These are phyloP conservation scores for Plectosphaerella plurivora DNA, from an alignment of 2,329 filamentous ascomycete species.

Conservation along the genomic window DNA sequence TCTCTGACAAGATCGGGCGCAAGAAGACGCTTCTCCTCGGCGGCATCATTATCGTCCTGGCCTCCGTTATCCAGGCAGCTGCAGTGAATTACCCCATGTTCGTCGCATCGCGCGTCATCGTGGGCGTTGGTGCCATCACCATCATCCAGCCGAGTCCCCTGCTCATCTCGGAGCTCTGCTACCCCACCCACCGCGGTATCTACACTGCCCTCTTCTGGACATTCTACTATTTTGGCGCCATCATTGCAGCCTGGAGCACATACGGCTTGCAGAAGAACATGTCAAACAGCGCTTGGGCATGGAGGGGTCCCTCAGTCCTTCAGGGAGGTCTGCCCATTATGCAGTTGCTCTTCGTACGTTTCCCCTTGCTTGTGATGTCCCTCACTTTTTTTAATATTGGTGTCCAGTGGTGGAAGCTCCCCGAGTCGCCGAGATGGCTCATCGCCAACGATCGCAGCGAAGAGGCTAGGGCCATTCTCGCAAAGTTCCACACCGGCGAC, in stretches of 20 bases:
- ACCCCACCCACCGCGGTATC: conserved; percentile 28
- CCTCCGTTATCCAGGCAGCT: conserved; percentile 28
- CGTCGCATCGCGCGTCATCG: conserved; percentile 23
- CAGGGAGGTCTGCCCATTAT: conserved; percentile 6
- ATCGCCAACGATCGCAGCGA: conserved; percentile 42
- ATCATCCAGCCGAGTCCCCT: conserved; percentile 29
- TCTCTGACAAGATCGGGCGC: conserved; percentile 33
- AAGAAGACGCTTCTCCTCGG: conserved; percentile 28
- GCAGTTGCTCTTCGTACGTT: conserved; percentile 22
- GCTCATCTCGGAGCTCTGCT: conserved; percentile 27
- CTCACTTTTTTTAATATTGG: conserved; percentile 10
- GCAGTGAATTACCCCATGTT: conserved; percentile 29
- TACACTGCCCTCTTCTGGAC: conserved; percentile 27
- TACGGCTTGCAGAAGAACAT: conserved; percentile 7
- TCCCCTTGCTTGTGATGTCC: conserved; percentile 29
- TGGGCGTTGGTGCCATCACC: conserved; percentile 33
- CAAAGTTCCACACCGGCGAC: conserved; percentile 43
- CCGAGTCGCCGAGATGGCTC: conserved; percentile 48
- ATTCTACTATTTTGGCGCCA: conserved; percentile 23
- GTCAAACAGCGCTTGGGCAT: conserved; percentile 5
- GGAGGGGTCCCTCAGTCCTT: conserved; percentile 7
- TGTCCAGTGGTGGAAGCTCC: conserved; percentile 20
- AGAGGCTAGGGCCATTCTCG: conserved; percentile 43
- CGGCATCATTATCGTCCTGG: conserved; percentile 27
- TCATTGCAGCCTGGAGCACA: conserved; percentile 13